Percentiles rank a stretch among this genome's conserved stretches.
Evolutionary conservation across 1,284 basidiomycete species (phyloP).

Genomic region (Somion occarium): DNA sequence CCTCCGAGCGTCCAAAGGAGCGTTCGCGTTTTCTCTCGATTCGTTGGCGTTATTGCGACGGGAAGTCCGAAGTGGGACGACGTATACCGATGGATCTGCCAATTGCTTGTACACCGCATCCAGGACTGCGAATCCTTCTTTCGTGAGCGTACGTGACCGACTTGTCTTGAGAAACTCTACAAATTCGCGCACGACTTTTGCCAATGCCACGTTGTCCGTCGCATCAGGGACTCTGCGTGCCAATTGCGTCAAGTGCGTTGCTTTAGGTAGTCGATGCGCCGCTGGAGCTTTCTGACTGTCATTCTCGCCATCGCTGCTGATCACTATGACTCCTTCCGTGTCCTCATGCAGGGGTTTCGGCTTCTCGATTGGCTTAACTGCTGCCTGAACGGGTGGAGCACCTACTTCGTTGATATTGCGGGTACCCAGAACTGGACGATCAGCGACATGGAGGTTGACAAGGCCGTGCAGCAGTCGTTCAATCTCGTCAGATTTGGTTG

Average conservation of each 20-base stretch:
- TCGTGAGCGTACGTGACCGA: slow-evolving; percentile 60
- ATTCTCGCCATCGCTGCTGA: slow-evolving; percentile 43
- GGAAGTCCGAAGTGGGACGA: slow-evolving; percentile 45
- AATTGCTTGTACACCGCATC: slow-evolving; percentile 66
- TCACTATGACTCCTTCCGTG: slow-evolving; percentile 38
- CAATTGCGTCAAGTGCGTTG: slow-evolving; percentile 44
- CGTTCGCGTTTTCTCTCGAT: slow-evolving; percentile 18
- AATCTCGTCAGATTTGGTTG: slow-evolving; percentile 29
- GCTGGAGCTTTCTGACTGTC: slow-evolving; percentile 25
- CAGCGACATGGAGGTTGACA: slow-evolving; percentile 49
- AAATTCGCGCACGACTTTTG: slow-evolving; percentile 53
- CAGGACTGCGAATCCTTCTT: slow-evolving; percentile 65
- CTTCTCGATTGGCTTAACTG: slow-evolving; percentile 6
- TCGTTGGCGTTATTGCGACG: slow-evolving; percentile 32
- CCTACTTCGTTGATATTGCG: slow-evolving; percentile 20
- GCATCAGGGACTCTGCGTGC: slow-evolving; percentile 38
- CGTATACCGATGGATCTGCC: slow-evolving; percentile 55
- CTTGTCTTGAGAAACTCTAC: slow-evolving; percentile 53
- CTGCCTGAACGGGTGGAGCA: slow-evolving; percentile 9
- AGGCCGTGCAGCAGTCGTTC: slow-evolving; percentile 53
- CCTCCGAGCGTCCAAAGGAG: slow-evolving; percentile 32
- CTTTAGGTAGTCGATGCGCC: slow-evolving; percentile 43
- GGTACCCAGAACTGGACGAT: slow-evolving; percentile 46
- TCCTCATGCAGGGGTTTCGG: slow-evolving; percentile 10
- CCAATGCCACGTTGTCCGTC: slow-evolving; percentile 48